phyloP scores from a whole-genome alignment of 176 grass and related monocot species.

The Triticum monococcum region DNA sequence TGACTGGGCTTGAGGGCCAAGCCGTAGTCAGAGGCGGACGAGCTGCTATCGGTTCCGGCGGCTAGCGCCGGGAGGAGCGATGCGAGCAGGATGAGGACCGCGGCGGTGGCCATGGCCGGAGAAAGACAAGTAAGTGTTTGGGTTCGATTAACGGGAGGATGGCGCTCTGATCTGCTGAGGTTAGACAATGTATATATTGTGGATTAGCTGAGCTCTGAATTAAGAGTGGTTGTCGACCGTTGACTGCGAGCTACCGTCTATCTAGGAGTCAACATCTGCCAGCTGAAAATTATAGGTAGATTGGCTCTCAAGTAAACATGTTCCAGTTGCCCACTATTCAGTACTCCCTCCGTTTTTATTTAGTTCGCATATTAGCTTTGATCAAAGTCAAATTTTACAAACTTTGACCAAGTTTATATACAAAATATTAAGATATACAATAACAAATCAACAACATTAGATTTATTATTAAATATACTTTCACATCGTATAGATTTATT shows the following conservation, averaged over 20 bases:
- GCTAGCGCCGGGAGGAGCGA: background rate
- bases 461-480: too few species aligned
- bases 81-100: background rate
- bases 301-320: background rate
- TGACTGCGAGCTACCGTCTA: background rate
- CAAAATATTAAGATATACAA: too few species aligned
- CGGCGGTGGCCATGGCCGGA: background rate
- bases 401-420: too few species aligned
- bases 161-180: background rate
- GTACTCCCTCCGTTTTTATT: too few species aligned
- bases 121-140: background rate
- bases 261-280: background rate
- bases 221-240: background rate
- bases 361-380: too few species aligned
- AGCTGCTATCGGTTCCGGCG: too few species aligned
- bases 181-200: background rate
- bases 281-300: background rate
- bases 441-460: too few species aligned
- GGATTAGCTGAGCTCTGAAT: too few species aligned
- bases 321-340: background rate
- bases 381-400: too few species aligned
- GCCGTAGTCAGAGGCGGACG: background rate
- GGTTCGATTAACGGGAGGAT: background rate
- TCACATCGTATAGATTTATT: too few species aligned
- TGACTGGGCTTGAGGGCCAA: background rate